Evolutionary conservation across 1,284 basidiomycete species (phyloP).

Genomic region (Bjerkandera adusta): DNA sequence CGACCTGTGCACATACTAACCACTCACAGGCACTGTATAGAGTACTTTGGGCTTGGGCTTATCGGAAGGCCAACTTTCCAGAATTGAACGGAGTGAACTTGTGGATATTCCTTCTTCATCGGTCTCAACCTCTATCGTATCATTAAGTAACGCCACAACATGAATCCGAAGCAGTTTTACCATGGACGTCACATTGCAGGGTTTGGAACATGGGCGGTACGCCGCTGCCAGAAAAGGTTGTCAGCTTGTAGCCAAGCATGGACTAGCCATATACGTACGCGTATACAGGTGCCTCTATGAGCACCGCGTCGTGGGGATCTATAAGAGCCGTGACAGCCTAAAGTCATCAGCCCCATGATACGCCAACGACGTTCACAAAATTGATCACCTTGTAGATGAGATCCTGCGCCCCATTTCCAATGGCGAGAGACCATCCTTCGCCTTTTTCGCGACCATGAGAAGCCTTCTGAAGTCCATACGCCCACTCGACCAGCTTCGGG

Average conservation of each 20-base stretch:
- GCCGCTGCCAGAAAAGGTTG: conserved; percentile 39
- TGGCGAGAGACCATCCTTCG: conserved; percentile 69
- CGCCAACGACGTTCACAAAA: neutral
- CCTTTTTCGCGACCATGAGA: conserved; percentile 57
- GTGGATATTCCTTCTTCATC: conserved; percentile 79
- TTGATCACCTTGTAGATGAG: conserved; percentile 75
- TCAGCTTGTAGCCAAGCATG: conserved; percentile 11
- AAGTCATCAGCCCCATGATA: neutral
- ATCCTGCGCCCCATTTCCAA: conserved; percentile 88
- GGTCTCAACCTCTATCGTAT: conserved; percentile 69
- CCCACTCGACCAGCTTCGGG: conserved; percentile 62
- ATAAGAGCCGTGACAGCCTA: conserved; percentile 62
- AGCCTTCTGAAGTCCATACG: conserved; percentile 62
- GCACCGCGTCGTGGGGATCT: conserved; percentile 78
- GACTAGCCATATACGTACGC: conserved; percentile 45
- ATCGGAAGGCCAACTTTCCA: conserved; percentile 75
- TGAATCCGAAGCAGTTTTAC: conserved; percentile 30
- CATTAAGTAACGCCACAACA: too few relatives aligned
- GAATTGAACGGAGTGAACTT: conserved; percentile 56
- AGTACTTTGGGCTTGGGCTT: conserved; percentile 79
- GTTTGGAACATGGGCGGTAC: conserved; percentile 61
- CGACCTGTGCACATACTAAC: neutral
- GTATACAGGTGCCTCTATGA: conserved; percentile 88
- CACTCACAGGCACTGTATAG: conserved; percentile 77
- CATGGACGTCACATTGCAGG: conserved; percentile 61